Percentiles rank a stretch among this genome's conserved stretches.
Evolutionary conservation across 495 filamentous ascomycete species (phyloP).

Genomic region (Penicillium antarcticum): DNA sequence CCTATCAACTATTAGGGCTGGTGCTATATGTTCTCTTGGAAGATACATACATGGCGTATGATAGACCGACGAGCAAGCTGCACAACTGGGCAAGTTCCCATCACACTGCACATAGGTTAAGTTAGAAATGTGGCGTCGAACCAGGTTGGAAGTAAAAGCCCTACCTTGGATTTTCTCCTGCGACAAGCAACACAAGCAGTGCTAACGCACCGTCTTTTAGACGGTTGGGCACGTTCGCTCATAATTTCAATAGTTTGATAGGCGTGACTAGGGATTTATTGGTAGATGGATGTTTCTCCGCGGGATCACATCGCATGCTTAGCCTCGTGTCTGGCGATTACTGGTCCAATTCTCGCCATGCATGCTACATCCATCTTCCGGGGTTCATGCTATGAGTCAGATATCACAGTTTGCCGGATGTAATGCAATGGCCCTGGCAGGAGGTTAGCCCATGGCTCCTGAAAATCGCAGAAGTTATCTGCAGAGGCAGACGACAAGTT

Average conservation of each 20-base stretch:
- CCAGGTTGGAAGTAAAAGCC: neutral
- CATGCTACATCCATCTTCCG: conserved; percentile 14
- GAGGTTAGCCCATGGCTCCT: conserved; percentile 1
- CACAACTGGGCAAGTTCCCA: conserved; percentile 86
- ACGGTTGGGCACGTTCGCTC: conserved; percentile 32
- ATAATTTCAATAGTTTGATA: conserved; percentile 19
- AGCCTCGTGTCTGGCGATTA: conserved; percentile 29
- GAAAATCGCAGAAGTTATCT: neutral
- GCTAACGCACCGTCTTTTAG: conserved; percentile 86
- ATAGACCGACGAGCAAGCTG: conserved; percentile 93
- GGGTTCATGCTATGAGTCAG: neutral
- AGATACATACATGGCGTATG: conserved; percentile 59
- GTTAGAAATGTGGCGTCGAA: conserved; percentile 13
- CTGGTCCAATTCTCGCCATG: conserved; percentile 17
- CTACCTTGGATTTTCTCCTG: conserved; percentile 80
- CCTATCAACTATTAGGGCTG: conserved; percentile 30
- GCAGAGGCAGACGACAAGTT: neutral
- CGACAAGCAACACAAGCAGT: conserved; percentile 92
- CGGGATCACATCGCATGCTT: conserved; percentile 21
- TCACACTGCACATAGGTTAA: conserved; percentile 60
- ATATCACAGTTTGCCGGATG: neutral
- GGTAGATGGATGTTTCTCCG: conserved; percentile 18
- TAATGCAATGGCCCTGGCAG: neutral
- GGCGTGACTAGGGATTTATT: neutral
- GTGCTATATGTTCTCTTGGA: neutral